Percentiles rank a stretch among this genome's conserved stretches.
phyloP scores from a whole-genome alignment of 768 basidiomycete species.

The Glaciozyma martinii region DNA sequence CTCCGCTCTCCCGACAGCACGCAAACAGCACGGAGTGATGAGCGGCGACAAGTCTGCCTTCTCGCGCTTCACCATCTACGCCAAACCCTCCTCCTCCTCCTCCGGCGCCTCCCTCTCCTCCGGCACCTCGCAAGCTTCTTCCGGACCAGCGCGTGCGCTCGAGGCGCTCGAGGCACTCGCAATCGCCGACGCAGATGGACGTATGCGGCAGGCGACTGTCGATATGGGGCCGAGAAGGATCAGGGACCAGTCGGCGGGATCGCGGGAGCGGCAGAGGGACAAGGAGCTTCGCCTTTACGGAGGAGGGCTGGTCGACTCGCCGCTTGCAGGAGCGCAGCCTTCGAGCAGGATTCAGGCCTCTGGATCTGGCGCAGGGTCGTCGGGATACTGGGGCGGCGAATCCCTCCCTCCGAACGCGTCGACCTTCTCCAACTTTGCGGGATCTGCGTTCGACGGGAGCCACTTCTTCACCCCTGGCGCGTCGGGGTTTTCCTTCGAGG shows the following conservation, averaged over 20 bases:
- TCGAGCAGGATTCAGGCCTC: not conserved
- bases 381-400: slow-evolving; percentile 14
- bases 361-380: not conserved
- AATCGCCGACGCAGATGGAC: not conserved
- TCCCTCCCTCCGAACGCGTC: slow-evolving; percentile 17
- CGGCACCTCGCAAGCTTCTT: not conserved
- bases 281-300: not conserved
- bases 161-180: slow-evolving; percentile 18
- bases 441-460: slow-evolving; percentile 19
- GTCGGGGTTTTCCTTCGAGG: slow-evolving; percentile 27
- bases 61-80: not conserved
- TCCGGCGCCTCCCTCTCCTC: slow-evolving; percentile 5
- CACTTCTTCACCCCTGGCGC: slow-evolving; percentile 25
- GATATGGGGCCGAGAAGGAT: too few relatives aligned
- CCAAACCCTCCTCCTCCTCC: not conserved
- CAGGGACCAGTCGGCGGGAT: not conserved
- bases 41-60: not conserved
- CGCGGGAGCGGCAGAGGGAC: not conserved
- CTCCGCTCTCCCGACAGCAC: too few relatives aligned
- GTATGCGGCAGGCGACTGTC: too few relatives aligned
- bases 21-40: too few relatives aligned
- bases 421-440: slow-evolving; percentile 14
- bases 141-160: slow-evolving; percentile 13
- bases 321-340: too few relatives aligned
- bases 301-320: too few relatives aligned